A percentile compares a stretch with the other conserved stretches of the same genome.
Evolutionary conservation across 768 basidiomycete genomes (phyloP).

Genomic region (Mycena floridula): DNA sequence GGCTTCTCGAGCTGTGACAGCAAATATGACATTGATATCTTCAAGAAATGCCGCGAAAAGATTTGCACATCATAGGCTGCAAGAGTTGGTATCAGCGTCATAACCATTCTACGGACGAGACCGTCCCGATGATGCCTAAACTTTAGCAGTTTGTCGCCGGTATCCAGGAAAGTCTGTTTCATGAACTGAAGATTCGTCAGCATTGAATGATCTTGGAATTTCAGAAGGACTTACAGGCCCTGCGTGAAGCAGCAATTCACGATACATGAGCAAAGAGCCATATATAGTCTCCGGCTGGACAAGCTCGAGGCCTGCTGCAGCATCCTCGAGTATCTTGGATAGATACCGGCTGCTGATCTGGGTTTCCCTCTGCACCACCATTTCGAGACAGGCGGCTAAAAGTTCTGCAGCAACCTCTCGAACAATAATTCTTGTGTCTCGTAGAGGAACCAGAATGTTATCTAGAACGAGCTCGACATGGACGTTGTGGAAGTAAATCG

Average conservation of each 20-base stretch:
- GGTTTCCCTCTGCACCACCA: slow-evolving; percentile 70
- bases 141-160: slow-evolving; percentile 83
- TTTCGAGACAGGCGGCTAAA: slow-evolving; percentile 88
- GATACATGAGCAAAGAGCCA: slow-evolving; percentile 86
- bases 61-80: slow-evolving; percentile 92
- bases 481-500: slow-evolving; percentile 80
- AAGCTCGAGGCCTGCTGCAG: slow-evolving; percentile 75
- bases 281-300: slow-evolving; percentile 85
- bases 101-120: slow-evolving; percentile 89
- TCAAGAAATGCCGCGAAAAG: slow-evolving; percentile 86
- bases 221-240: slow-evolving; percentile 63
- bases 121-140: slow-evolving; percentile 86
- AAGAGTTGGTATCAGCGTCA: slow-evolving; percentile 90
- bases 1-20: slow-evolving; percentile 85
- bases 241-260: slow-evolving; percentile 87
- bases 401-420: slow-evolving; percentile 91
- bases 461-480: slow-evolving; percentile 87
- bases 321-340: slow-evolving; percentile 79
- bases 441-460: slow-evolving; percentile 84
- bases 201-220: background rate
- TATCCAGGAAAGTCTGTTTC: slow-evolving; percentile 79
- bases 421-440: slow-evolving; percentile 86
- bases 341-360: slow-evolving; percentile 62
- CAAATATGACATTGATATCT: slow-evolving; percentile 91
- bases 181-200: slow-evolving; percentile 57